Percentiles rank a stretch among this genome's conserved stretches.
Conservation (phyloP, 768 basidiomycete genomes). For the Steccherinum ochraceum region DNA sequence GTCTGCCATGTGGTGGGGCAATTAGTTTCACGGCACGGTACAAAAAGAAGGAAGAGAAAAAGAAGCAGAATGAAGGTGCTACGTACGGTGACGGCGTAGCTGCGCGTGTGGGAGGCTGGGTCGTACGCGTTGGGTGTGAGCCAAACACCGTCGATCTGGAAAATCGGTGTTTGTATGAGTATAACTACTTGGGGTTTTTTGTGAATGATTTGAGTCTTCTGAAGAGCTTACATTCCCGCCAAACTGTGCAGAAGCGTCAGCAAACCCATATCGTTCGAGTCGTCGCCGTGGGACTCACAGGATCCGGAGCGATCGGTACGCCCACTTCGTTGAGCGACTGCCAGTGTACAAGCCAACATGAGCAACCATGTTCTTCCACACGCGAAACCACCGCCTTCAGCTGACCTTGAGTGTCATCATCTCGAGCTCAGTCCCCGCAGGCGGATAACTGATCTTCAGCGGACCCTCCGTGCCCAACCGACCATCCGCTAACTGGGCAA, state of each 20-base stretch:
- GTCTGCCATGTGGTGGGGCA: no score
- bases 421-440: slow-evolving; percentile 1
- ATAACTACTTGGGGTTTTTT: no score
- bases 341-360: no score
- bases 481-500: background rate
- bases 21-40: no score
- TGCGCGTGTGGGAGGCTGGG: background rate
- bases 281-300: background rate
- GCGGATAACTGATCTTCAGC: background rate
- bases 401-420: slow-evolving; percentile 1
- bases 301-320: background rate
- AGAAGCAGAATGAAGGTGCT: no score
- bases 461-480: background rate
- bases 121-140: background rate
- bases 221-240: background rate
- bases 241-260: background rate
- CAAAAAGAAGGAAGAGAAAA: no score
- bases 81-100: background rate
- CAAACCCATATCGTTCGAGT: background rate
- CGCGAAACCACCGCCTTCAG: background rate
- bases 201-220: background rate
- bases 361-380: background rate
- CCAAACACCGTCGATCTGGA: background rate
- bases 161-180: background rate
- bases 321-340: background rate